Conservation (phyloP, 140 eudicot species). For the Anethum foeniculum region DNA sequence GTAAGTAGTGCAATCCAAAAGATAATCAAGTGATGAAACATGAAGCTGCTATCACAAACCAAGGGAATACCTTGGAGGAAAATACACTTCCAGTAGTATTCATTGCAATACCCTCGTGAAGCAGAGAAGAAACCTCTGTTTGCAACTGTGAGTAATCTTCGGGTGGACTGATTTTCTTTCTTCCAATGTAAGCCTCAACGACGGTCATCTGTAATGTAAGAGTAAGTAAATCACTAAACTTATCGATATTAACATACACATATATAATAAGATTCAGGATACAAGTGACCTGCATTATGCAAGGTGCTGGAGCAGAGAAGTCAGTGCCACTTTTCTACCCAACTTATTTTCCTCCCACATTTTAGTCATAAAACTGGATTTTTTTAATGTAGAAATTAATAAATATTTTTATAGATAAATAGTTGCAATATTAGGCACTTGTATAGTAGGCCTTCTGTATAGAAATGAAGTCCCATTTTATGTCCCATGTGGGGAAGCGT, state of each 20-base stretch:
- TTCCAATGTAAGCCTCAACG: constrained; percentile 77
- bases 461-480: neutral
- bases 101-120: constrained; percentile 71
- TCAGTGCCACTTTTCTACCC: neutral
- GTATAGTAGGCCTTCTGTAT: neutral
- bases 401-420: neutral
- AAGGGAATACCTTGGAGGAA: constrained; percentile 46
- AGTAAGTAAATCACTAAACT: neutral
- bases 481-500: neutral
- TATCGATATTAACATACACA: neutral
- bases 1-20: neutral
- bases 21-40: neutral
- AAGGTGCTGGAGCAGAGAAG: neutral
- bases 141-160: constrained; percentile 52
- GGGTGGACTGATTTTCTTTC: constrained; percentile 46
- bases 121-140: constrained; percentile 42
- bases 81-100: constrained; percentile 90
- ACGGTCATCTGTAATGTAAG: constrained; percentile 71
- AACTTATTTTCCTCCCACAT: neutral
- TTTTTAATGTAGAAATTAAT: neutral
- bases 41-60: neutral
- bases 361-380: neutral
- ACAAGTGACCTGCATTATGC: neutral
- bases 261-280: neutral
- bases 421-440: neutral